A percentile compares a stretch with the other conserved stretches of the same genome.
phyloP scores from a whole-genome alignment of 2,329 filamentous ascomycete species.

The Fusarium brachygibbosum region DNA sequence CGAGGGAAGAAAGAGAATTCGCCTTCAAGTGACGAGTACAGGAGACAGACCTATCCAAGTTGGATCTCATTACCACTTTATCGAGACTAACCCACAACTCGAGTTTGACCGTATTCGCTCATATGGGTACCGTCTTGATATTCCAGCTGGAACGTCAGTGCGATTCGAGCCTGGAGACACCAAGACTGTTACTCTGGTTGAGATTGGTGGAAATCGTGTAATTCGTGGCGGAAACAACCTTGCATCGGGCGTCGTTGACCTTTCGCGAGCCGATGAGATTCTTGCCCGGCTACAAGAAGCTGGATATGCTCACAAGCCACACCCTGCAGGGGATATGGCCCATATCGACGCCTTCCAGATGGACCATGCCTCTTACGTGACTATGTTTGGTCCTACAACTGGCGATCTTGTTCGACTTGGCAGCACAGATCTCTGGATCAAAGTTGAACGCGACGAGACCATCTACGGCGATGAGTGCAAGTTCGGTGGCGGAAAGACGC shows the following conservation, averaged over 20 bases:
- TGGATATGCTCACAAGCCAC: constrained; percentile 82
- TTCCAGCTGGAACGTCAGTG: constrained; percentile 90
- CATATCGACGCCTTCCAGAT: constrained; percentile 76
- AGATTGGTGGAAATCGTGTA: constrained; percentile 83
- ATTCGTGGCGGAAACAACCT: constrained; percentile 89
- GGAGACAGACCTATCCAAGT: constrained; percentile 93
- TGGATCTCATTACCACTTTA: constrained; percentile 95
- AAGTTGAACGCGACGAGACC: constrained; percentile 88
- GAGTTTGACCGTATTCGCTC: constrained; percentile 87
- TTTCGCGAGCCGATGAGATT: constrained; percentile 73
- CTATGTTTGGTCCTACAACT: constrained; percentile 93
- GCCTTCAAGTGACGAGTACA: constrained; percentile 82
- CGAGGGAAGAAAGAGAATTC: constrained; percentile 78
- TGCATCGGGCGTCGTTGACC: constrained; percentile 79
- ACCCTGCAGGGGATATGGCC: constrained; percentile 68
- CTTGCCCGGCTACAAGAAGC: constrained; percentile 74
- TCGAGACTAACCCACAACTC: constrained; percentile 92
- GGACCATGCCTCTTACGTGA: constrained; percentile 81
- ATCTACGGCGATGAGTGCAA: constrained; percentile 93
- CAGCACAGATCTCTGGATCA: constrained; percentile 88
- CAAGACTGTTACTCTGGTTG: constrained; percentile 89
- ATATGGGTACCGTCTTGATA: constrained; percentile 89
- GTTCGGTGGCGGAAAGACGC: constrained; percentile 93
- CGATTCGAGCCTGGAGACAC: constrained; percentile 94
- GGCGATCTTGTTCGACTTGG: constrained; percentile 88